These are phyloP conservation scores for Mycena metata DNA, from an alignment of 768 basidiomycete species.

Conservation along the genomic window DNA sequence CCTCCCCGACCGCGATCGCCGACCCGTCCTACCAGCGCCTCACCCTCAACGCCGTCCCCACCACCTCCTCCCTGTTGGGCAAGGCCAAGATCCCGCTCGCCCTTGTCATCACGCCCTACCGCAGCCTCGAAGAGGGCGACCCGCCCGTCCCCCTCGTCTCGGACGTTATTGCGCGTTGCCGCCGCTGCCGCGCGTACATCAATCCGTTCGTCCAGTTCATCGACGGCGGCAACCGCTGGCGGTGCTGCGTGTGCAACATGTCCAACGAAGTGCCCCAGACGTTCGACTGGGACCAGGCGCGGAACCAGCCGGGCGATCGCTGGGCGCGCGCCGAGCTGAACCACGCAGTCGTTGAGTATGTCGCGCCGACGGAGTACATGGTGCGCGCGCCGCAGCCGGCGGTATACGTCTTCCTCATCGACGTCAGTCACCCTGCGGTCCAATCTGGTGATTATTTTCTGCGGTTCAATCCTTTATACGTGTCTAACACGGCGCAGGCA, in stretches of 20 bases:
- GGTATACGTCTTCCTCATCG: conserved; percentile 96
- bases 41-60: conserved; percentile 94
- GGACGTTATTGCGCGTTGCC: conserved; percentile 96
- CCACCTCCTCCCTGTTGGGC: conserved; percentile 85
- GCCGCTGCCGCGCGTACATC: conserved; percentile 96
- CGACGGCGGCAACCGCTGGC: conserved; percentile 98
- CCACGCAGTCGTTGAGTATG: conserved; percentile 93
- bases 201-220: conserved; percentile 98
- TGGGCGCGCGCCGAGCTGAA: conserved; percentile 96
- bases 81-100: conserved; percentile 94
- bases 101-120: conserved; percentile 91
- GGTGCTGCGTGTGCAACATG: conserved; percentile 99
- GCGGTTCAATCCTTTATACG: neutral
- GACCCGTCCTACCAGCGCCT: conserved; percentile 93
- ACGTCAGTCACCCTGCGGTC: conserved; percentile 93
- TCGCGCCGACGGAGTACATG: conserved; percentile 99
- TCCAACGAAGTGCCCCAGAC: conserved; percentile 98
- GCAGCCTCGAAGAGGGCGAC: conserved; percentile 86
- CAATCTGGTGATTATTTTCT: conserved; percentile 74
- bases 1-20: conserved; percentile 84
- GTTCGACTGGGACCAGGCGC: conserved; percentile 97
- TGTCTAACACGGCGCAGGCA: conserved; percentile 63
- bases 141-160: conserved; percentile 90
- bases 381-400: conserved; percentile 98
- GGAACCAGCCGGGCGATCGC: conserved; percentile 94